Conservation (phyloP, 495 filamentous ascomycete genomes). For the Sordaria brevicollis region DNA sequence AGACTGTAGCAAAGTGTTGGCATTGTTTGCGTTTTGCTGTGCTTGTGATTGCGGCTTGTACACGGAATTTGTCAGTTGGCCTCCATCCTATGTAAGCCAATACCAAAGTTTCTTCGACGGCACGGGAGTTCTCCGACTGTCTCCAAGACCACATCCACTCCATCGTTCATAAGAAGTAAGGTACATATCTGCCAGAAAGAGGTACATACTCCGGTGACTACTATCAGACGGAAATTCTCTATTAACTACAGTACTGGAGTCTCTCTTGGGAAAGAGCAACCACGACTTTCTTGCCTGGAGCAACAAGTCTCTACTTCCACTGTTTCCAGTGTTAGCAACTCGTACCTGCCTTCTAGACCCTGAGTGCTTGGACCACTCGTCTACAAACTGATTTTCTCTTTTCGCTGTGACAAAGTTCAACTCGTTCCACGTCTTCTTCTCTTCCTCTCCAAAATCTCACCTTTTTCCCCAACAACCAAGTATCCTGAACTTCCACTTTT, state of each 20-base stretch:
- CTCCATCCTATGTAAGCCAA: background rate
- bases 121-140: background rate
- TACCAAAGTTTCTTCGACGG: background rate
- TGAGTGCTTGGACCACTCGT: background rate
- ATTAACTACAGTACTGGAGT: background rate
- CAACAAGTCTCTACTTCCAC: background rate
- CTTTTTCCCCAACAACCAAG: background rate
- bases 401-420: background rate
- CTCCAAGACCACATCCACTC: background rate
- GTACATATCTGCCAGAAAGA: too few relatives aligned
- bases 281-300: background rate
- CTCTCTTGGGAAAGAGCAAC: background rate
- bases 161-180: too few relatives aligned
- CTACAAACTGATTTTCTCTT: background rate
- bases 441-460: background rate
- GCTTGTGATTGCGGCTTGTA: background rate
- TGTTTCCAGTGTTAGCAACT: background rate
- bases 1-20: background rate
- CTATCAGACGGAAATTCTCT: too few relatives aligned
- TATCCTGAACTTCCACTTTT: constrained; percentile 2
- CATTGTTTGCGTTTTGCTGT: background rate
- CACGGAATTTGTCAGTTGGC: background rate
- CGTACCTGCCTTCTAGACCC: background rate
- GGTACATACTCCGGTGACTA: too few relatives aligned
- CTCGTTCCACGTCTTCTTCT: background rate